Evolutionary conservation across 768 basidiomycete species (phyloP), one percentile per base, ranked within the genome.

Genomic region (Leccinum rimulosum): DNA sequence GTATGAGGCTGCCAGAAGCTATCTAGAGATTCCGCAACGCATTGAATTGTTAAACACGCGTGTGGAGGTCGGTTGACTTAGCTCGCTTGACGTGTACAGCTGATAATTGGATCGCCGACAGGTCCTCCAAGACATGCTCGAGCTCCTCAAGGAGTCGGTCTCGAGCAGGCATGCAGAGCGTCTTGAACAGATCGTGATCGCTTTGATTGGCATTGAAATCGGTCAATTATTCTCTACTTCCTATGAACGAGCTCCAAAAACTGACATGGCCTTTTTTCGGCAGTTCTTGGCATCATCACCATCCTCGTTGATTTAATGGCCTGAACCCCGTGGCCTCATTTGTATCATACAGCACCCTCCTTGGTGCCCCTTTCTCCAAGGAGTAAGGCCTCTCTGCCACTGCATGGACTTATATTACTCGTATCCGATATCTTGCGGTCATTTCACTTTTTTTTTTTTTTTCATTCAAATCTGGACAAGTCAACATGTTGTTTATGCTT

Each of bases 91-190:
- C 27, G n/a, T 19, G 40, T 7, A 30, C 43, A 19, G 51, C 48
- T 69, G 48, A 63, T 50, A 6, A 33, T 14, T 5, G 43, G 48
- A 40, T 25, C 28, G 36, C 27, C 9, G 49, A 36, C 64, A 95
- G 92, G 91, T 98, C 53, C 76, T 98, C 36, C 95, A 98, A 80
- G 95, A 98, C 73, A 96, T 98, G 91, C 84, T 98, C 11, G 89
- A 94, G 69, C 82, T 98, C 54, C 77, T 98, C 54, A 98, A 98
- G 74, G 95, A 97, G 74, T 91, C 92, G 11, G 95, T 96, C 27
- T 92, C 92, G 28, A 93, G 87, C 64, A 85, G 87, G 66, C 93
- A 97, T 68, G 86, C 93, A 1, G 95, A 97, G 73, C 84, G 93
- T 27, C 80, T 97, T 8, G 95, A 97, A 73, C 91, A 92, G 71